Evolutionary conservation across 176 grass and related monocot species (phyloP), one percentile per base, ranked within the genome.

Genomic region (Olyra latifolia): DNA sequence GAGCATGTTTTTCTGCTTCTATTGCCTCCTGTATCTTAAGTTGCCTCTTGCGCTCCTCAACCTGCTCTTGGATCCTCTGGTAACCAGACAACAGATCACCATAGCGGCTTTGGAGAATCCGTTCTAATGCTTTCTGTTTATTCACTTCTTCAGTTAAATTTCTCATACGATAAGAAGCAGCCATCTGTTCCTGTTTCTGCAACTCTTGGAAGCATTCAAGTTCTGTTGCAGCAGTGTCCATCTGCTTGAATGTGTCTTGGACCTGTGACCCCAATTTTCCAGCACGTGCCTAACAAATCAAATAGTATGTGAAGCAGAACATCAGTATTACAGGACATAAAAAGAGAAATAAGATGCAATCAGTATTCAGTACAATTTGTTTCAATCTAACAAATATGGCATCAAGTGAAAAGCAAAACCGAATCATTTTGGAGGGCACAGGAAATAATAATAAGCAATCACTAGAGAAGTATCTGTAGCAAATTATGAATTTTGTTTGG

Each of bases 201-300:
- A 98, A 75, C 66, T 81, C 92, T 82, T 93, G 82, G 66, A 98
- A 98, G 90, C 96, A 98, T 55, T 92, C 88, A 45, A 93, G 70
- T 81, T 98, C 96, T 13, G 90, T 95, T 61, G 88, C 84, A 72
- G 91, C 75, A 49, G 88, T 98, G 77, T 91, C 71, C 88, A 95
- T 90, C 71, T 98, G 92, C 84, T 98, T 93, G 74, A 85, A 93
- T 30, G 92, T 93, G 38, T 87, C 90, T 52, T 98, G 92, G 57
- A 90, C 82, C 63, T 95, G 92, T 40, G 83, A 90, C 81, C 86
- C 92, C 35, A 98, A 63, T 68, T 98, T 93, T 43, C 78, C 86
- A 71, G 90, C 84, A 38, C 83, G 75, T 23, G 32, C 62, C 92
- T 98, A 79, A 67, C 59, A 69, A 69, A 72, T 72, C 57, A 92